A percentile compares a stretch with the other conserved stretches of the same genome.
These are phyloP conservation scores for Ricinus communis DNA, from an alignment of 345 rosid genomes.

Conservation along the genomic window DNA sequence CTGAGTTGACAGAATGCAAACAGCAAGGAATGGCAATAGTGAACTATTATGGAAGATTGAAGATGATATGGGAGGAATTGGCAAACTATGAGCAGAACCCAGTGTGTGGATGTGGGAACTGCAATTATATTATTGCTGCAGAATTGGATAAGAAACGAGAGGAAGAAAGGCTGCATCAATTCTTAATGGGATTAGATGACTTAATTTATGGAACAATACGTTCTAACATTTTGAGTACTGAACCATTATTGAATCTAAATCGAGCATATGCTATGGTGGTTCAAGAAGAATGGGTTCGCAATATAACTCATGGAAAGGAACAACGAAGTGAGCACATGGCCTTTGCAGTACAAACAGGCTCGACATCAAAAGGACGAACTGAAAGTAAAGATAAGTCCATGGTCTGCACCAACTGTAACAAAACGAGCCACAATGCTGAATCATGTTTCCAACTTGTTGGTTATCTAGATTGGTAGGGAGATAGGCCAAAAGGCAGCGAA, in stretches of 20 bases:
- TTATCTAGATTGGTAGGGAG: background rate
- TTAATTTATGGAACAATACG: too few species aligned
- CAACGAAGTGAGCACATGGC: background rate
- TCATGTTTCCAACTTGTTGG: background rate
- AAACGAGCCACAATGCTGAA: background rate
- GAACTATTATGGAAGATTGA: background rate
- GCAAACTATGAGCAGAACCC: background rate
- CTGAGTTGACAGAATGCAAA: background rate
- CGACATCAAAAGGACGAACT: background rate
- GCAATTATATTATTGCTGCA: background rate
- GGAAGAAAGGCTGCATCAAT: background rate
- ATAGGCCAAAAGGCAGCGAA: background rate
- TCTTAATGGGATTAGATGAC: slow-evolving; percentile 4
- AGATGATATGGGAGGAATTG: slow-evolving; percentile 2
- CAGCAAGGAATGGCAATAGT: background rate
- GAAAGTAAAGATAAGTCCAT: background rate
- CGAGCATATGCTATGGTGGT: background rate
- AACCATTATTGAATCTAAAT: background rate
- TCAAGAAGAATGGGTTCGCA: background rate
- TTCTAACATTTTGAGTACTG: slow-evolving; percentile 1
- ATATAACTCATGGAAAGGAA: background rate
- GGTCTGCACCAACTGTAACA: background rate
- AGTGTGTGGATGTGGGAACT: background rate
- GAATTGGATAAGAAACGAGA: background rate
- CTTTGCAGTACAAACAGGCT: background rate